Evolutionary conservation across 1,284 basidiomycete species (phyloP).

Genomic region (Microbotryomycetes sp.): DNA sequence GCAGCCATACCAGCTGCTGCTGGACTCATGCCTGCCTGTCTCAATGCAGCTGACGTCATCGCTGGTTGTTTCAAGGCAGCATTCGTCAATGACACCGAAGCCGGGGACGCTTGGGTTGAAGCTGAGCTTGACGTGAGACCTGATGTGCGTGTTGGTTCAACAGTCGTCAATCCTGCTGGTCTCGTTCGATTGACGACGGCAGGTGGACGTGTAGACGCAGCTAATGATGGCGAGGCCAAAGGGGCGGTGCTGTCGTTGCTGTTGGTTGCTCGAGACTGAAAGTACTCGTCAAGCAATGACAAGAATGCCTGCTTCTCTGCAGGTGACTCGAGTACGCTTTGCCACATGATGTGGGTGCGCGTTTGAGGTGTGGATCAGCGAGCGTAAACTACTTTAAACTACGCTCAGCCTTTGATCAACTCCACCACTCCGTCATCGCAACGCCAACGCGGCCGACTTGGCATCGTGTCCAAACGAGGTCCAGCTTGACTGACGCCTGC

Average conservation of each 20-base stretch:
- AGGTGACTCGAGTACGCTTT: background rate
- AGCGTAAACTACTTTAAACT: too few relatives aligned
- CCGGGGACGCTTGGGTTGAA: background rate
- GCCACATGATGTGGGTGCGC: conserved; percentile 19
- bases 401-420: too few relatives aligned
- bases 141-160: background rate
- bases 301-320: conserved; percentile 9
- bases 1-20: background rate
- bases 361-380: too few relatives aligned
- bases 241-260: background rate
- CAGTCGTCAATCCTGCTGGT: background rate
- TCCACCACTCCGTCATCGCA: too few relatives aligned
- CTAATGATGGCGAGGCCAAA: background rate
- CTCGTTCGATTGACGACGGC: background rate
- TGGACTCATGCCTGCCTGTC: conserved; percentile 6
- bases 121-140: background rate
- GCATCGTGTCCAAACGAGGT: too few relatives aligned
- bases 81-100: background rate
- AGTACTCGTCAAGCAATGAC: conserved; percentile 20
- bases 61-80: conserved; percentile 9
- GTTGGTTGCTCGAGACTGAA: background rate
- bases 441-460: too few relatives aligned
- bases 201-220: too few relatives aligned
- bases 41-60: background rate
- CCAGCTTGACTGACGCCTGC: too few relatives aligned